These are phyloP conservation scores for Asparagopsis taxiformis DNA, from an alignment of 31 red algal genomes.

Conservation along the genomic window DNA sequence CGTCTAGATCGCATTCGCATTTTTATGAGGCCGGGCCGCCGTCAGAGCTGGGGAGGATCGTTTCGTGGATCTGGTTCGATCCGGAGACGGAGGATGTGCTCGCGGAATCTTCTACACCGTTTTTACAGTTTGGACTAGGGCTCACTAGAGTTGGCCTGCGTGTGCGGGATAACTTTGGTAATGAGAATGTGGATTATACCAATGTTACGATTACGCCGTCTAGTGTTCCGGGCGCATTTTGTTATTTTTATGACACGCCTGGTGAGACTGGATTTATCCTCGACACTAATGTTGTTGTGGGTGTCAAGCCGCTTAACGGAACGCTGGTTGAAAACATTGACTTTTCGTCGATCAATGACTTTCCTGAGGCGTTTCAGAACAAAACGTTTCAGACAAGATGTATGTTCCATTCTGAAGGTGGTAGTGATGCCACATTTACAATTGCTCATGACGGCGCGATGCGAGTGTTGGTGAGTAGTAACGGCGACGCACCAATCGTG, in stretches of 20 bases:
- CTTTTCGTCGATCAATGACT: slow-evolving; percentile 2
- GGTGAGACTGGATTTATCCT: neutral
- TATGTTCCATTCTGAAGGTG: slow-evolving; percentile 16
- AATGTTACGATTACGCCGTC: slow-evolving; percentile 25
- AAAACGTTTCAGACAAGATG: slow-evolving; percentile 34
- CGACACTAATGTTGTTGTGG: slow-evolving; percentile 44
- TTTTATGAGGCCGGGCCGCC: slow-evolving; percentile 37
- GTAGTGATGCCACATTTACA: slow-evolving; percentile 8
- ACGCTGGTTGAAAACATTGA: slow-evolving; percentile 17
- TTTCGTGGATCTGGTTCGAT: slow-evolving; percentile 54
- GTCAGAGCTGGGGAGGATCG: slow-evolving; percentile 23
- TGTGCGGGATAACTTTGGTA: slow-evolving; percentile 48
- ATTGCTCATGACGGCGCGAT: slow-evolving; percentile 34
- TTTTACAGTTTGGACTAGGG: slow-evolving; percentile 35
- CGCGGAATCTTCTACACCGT: slow-evolving; percentile 17
- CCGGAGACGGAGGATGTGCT: slow-evolving; percentile 16
- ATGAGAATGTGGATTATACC: slow-evolving; percentile 52
- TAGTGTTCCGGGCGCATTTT: slow-evolving; percentile 21
- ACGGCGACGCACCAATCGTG: slow-evolving; percentile 16
- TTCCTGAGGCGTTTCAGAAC: slow-evolving; percentile 13
- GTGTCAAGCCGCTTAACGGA: slow-evolving; percentile 40
- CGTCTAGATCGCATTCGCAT: slow-evolving; percentile 44
- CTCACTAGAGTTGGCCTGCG: slow-evolving; percentile 20
- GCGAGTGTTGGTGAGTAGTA: slow-evolving; percentile 24
- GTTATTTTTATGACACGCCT: slow-evolving; percentile 41